Percentiles rank a stretch among this genome's conserved stretches.
phyloP scores from a whole-genome alignment of 306 rosid genomes.

The Glycyrrhiza uralensis region DNA sequence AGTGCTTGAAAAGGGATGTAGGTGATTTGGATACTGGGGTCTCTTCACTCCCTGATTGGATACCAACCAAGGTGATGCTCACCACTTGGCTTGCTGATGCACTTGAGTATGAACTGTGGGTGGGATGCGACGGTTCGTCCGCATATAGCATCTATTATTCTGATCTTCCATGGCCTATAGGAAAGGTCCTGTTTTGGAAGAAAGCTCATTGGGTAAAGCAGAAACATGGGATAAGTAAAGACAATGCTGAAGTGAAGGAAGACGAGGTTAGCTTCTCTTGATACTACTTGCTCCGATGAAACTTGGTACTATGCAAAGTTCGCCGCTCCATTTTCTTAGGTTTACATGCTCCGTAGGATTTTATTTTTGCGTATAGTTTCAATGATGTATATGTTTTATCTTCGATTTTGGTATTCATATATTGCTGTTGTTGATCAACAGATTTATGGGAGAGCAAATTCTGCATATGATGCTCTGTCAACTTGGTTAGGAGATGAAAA shows the following conservation, averaged over 20 bases:
- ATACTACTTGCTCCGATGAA: neutral
- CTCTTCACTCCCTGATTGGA: slow-evolving; percentile 65
- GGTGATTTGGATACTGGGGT: slow-evolving; percentile 71
- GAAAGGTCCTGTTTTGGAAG: slow-evolving; percentile 61
- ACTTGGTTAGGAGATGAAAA: slow-evolving; percentile 61
- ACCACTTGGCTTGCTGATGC: slow-evolving; percentile 93
- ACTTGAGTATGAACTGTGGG: slow-evolving; percentile 74
- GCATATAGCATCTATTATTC: slow-evolving; percentile 64
- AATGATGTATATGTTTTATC: slow-evolving; percentile 14
- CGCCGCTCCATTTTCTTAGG: neutral
- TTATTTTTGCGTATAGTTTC: neutral
- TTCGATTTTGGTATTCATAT: slow-evolving; percentile 17
- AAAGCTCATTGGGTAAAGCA: slow-evolving; percentile 53
- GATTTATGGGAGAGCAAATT: slow-evolving; percentile 72
- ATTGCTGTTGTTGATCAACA: slow-evolving; percentile 39
- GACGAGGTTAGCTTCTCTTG: slow-evolving; percentile 57
- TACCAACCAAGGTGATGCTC: slow-evolving; percentile 66
- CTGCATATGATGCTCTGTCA: slow-evolving; percentile 79
- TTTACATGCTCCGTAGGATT: neutral
- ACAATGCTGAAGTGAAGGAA: slow-evolving; percentile 59
- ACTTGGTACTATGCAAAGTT: neutral
- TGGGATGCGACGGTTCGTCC: slow-evolving; percentile 56
- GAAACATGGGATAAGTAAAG: slow-evolving; percentile 61
- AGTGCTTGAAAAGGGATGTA: slow-evolving; percentile 53
- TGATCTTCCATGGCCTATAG: slow-evolving; percentile 88